Conservation (phyloP, 2,329 filamentous ascomycete species). For the Tolypocladium endophyticum region DNA sequence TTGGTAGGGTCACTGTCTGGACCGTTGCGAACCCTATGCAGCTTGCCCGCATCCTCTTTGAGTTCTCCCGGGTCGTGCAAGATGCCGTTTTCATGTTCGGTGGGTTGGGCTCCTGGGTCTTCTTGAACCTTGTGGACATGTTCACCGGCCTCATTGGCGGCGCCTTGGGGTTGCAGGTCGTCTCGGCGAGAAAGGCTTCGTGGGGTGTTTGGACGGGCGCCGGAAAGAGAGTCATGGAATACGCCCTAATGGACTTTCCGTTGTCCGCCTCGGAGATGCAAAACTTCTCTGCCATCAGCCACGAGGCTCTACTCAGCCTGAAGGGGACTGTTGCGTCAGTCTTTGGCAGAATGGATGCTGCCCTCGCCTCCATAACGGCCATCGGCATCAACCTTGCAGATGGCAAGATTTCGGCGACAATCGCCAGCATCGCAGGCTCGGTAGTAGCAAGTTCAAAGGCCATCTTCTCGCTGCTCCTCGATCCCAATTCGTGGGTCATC, state of each 20-base stretch:
- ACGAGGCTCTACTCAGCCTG: slow-evolving; percentile 54
- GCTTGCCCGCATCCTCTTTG: slow-evolving; percentile 62
- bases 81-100: slow-evolving; percentile 60
- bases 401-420: slow-evolving; percentile 4
- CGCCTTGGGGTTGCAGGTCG: slow-evolving; percentile 15
- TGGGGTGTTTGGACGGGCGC: slow-evolving; percentile 32
- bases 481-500: slow-evolving; percentile 48
- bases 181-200: slow-evolving; percentile 25
- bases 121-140: slow-evolving; percentile 27
- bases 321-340: slow-evolving; percentile 39
- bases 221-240: slow-evolving; percentile 36
- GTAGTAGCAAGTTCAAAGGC: slow-evolving; percentile 10
- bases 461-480: slow-evolving; percentile 20
- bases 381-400: slow-evolving; percentile 25
- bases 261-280: slow-evolving; percentile 54
- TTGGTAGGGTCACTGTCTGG: slow-evolving; percentile 75
- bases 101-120: slow-evolving; percentile 39
- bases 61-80: slow-evolving; percentile 66
- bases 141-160: slow-evolving; percentile 24
- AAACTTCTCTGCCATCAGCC: slow-evolving; percentile 66
- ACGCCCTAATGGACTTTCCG: slow-evolving; percentile 39
- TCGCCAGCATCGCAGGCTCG: slow-evolving; percentile 1
- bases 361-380: slow-evolving; percentile 32
- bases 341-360: slow-evolving; percentile 25
- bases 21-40: slow-evolving; percentile 70